These are phyloP conservation scores for Oryza meridionalis DNA, from an alignment of 176 grass and related monocot genomes.

Conservation along the genomic window DNA sequence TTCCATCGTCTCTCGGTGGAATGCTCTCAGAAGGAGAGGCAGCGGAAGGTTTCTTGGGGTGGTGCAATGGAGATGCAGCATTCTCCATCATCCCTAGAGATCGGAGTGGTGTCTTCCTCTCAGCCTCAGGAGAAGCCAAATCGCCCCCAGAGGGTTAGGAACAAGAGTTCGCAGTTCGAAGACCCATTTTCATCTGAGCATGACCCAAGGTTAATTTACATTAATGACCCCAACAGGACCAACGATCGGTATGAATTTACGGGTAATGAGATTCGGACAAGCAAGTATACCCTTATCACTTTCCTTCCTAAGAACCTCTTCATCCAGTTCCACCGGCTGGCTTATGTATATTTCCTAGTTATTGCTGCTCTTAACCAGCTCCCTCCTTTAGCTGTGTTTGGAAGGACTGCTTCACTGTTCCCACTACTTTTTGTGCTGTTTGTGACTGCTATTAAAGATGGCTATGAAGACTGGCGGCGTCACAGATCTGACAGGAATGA, in stretches of 20 bases:
- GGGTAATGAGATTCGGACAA: slow-evolving; percentile 96
- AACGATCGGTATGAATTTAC: slow-evolving; percentile 94
- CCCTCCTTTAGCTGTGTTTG: slow-evolving; percentile 98
- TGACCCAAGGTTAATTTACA: slow-evolving; percentile 82
- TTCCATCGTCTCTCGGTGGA: slow-evolving; percentile 64
- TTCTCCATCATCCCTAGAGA: slow-evolving; percentile 69
- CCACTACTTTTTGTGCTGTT: slow-evolving; percentile 94
- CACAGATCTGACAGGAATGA: slow-evolving; percentile 97
- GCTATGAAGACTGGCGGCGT: slow-evolving; percentile 97
- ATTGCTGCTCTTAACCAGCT: slow-evolving; percentile 99
- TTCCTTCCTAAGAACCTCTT: slow-evolving; percentile 99
- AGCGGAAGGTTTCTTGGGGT: slow-evolving; percentile 59
- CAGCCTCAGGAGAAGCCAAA: slow-evolving; percentile 71
- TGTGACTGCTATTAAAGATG: slow-evolving; percentile 99
- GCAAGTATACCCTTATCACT: slow-evolving; percentile 97
- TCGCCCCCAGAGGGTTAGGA: slow-evolving; percentile 54
- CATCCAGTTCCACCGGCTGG: slow-evolving; percentile 94
- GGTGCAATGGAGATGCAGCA: slow-evolving; percentile 76
- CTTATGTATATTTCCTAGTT: slow-evolving; percentile 96
- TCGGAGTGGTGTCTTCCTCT: slow-evolving; percentile 48
- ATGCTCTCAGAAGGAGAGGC: slow-evolving; percentile 78
- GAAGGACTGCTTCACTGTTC: slow-evolving; percentile 94
- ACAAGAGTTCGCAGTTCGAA: slow-evolving; percentile 75
- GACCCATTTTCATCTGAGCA: slow-evolving; percentile 77
- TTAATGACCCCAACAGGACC: slow-evolving; percentile 91